phyloP scores from a whole-genome alignment of 176 grass and related monocot species.

The Luzula sylvatica region DNA sequence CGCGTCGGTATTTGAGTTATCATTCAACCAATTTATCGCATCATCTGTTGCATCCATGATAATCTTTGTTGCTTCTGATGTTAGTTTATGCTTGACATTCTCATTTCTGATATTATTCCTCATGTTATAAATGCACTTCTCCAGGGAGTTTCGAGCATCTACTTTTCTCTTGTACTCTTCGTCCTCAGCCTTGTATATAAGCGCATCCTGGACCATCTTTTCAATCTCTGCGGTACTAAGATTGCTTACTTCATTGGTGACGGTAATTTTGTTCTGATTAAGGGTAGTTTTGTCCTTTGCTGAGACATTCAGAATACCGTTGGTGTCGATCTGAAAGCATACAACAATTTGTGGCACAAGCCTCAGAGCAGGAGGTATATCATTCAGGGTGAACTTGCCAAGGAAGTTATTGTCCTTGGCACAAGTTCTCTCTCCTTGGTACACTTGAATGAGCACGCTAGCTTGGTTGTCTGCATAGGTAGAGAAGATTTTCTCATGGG shows the following conservation, averaged over 20 bases:
- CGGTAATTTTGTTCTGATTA: conserved; percentile 18
- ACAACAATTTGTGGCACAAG: conserved; percentile 20
- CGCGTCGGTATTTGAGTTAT: conserved; percentile 59
- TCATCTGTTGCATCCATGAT: conserved; percentile 53
- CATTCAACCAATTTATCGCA: conserved; percentile 63
- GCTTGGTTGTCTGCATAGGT: conserved; percentile 14
- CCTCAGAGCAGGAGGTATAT: conserved; percentile 4
- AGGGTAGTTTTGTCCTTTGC: conserved; percentile 26
- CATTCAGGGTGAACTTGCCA: conserved; percentile 22
- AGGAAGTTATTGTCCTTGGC: conserved; percentile 30
- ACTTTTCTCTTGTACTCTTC: conserved; percentile 43
- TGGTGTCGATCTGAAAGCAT: conserved; percentile 21
- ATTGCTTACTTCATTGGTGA: conserved; percentile 14
- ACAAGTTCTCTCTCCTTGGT: too few species aligned
- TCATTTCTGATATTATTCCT: conserved; percentile 64
- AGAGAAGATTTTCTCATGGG: conserved; percentile 17
- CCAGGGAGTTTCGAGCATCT: conserved; percentile 52
- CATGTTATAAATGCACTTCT: conserved; percentile 86
- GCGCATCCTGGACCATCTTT: conserved; percentile 20
- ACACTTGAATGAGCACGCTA: conserved; percentile 9
- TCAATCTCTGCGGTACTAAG: conserved; percentile 22
- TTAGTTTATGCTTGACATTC: conserved; percentile 45
- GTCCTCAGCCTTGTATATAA: conserved; percentile 26
- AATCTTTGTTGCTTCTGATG: conserved; percentile 45
- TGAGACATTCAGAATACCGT: conserved; percentile 24